A percentile compares a stretch with the other conserved stretches of the same genome.
phyloP scores from a whole-genome alignment of 495 filamentous ascomycete species.

The Tuber umbilicatum region DNA sequence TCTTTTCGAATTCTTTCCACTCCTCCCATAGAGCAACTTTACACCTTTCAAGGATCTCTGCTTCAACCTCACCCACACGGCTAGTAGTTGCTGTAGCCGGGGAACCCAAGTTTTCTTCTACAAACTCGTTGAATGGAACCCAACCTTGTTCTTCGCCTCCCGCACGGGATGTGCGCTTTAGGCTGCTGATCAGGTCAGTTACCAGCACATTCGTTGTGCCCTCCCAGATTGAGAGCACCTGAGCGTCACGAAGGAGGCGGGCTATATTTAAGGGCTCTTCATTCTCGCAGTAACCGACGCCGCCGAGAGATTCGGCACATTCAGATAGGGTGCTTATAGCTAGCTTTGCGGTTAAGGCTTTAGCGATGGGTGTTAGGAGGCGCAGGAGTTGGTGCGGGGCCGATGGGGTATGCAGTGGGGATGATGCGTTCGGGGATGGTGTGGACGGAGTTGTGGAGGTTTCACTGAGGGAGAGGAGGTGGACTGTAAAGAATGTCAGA shows the following conservation, averaged over 20 bases:
- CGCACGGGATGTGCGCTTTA: constrained; percentile 44
- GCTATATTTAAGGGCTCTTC: constrained; percentile 60
- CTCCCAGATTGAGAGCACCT: constrained; percentile 66
- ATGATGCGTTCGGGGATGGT: constrained; percentile 23
- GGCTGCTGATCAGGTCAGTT: constrained; percentile 55
- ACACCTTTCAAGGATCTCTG: constrained; percentile 36
- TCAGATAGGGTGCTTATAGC: constrained; percentile 50
- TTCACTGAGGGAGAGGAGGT: constrained; percentile 54
- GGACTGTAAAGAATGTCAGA: constrained; percentile 56
- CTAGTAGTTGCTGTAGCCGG: constrained; percentile 16
- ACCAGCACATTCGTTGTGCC: constrained; percentile 67
- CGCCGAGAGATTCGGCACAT: constrained; percentile 65
- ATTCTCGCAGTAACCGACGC: constrained; percentile 68
- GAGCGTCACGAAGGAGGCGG: constrained; percentile 58
- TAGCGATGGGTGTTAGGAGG: constrained; percentile 58
- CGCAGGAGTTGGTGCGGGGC: constrained; percentile 50
- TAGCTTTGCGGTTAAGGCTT: constrained; percentile 56
- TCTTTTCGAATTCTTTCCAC: constrained; percentile 34
- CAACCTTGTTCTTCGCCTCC: constrained; percentile 34
- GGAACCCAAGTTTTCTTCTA: constrained; percentile 38
- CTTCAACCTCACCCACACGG: constrained; percentile 24
- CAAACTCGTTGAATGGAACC: constrained; percentile 37
- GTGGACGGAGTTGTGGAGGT: constrained; percentile 16
- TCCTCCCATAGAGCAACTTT: constrained; percentile 39
- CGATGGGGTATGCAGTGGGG: constrained; percentile 33